These are phyloP conservation scores for Larix kaempferi DNA, from an alignment of 75 land plant genomes.

Conservation along the genomic window DNA sequence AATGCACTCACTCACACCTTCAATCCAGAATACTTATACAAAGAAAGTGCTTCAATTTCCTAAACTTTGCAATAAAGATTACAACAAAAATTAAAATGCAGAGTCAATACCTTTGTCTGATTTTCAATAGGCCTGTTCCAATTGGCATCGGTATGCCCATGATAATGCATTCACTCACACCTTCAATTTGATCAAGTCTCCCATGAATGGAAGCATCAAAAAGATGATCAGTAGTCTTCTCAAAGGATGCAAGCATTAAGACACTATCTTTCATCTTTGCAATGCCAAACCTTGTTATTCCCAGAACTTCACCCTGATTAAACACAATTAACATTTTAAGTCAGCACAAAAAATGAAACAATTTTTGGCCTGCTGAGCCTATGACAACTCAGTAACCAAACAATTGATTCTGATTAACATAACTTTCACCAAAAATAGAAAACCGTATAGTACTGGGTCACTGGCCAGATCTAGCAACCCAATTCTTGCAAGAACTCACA, in stretches of 20 bases:
- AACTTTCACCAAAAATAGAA: too few species aligned
- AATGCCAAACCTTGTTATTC: conserved; percentile 90
- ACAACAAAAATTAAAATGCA: not conserved
- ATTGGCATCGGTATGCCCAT: conserved; percentile 96
- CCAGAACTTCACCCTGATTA: conserved; percentile 89
- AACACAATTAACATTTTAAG: conserved; percentile 1
- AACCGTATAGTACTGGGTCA: too few species aligned
- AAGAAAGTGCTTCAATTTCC: not conserved
- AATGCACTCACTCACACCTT: too few species aligned
- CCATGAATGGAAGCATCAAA: conserved; percentile 89
- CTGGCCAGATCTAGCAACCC: too few species aligned
- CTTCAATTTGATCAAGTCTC: conserved; percentile 81
- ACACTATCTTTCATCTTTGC: conserved; percentile 95
- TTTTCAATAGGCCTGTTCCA: conserved; percentile 88
- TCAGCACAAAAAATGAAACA: not conserved
- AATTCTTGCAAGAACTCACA: too few species aligned
- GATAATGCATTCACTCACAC: conserved; percentile 94
- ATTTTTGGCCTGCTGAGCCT: not conserved
- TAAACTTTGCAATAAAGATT: not conserved
- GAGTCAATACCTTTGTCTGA: conserved; percentile 67
- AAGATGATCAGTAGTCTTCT: conserved; percentile 90
- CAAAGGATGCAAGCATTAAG: conserved; percentile 97
- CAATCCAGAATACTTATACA: too few species aligned
- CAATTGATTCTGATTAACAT: too few species aligned
- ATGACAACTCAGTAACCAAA: too few species aligned